phyloP scores from a whole-genome alignment of 2,329 filamentous ascomycete genomes.

The Didymosphaeria variabile region DNA sequence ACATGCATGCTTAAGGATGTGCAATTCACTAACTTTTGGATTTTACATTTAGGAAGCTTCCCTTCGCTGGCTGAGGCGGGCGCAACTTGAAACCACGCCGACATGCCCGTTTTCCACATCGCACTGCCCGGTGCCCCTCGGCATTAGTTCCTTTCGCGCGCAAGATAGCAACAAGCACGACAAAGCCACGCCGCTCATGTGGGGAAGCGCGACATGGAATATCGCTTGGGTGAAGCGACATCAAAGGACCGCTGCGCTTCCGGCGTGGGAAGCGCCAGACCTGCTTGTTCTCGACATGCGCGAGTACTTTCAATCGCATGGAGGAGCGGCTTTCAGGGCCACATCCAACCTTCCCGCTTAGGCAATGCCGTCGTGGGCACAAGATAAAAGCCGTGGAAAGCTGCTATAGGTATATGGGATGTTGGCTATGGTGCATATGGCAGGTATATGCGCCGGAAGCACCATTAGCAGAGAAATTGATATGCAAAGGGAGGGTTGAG shows the following conservation, averaged over 20 bases:
- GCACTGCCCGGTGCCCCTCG: slow-evolving; percentile 47
- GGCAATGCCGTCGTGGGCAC: slow-evolving; percentile 26
- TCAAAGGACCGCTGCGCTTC: slow-evolving; percentile 42
- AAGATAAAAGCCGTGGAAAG: slow-evolving; percentile 39
- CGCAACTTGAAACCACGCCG: slow-evolving; percentile 35
- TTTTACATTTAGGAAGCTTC: slow-evolving; percentile 25
- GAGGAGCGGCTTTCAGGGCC: not conserved
- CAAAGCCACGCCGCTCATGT: slow-evolving; percentile 44
- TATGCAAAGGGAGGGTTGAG: slow-evolving; percentile 10
- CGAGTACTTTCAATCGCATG: slow-evolving; percentile 44
- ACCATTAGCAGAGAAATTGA: slow-evolving; percentile 17
- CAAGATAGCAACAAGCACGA: slow-evolving; percentile 19
- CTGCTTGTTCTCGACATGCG: slow-evolving; percentile 53
- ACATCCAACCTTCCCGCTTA: slow-evolving; percentile 31
- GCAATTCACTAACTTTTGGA: slow-evolving; percentile 9
- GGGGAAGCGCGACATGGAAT: slow-evolving; percentile 49
- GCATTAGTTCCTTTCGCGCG: slow-evolving; percentile 51
- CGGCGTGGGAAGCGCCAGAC: slow-evolving; percentile 53
- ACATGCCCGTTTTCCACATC: slow-evolving; percentile 20
- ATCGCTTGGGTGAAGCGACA: slow-evolving; percentile 51
- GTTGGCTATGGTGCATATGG: slow-evolving; percentile 36
- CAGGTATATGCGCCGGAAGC: slow-evolving; percentile 21
- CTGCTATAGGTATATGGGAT: slow-evolving; percentile 45
- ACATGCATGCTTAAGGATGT: slow-evolving; percentile 3
- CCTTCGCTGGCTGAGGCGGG: slow-evolving; percentile 55